phyloP scores from a whole-genome alignment of 2,329 filamentous ascomycete species.

The Cladophialophora psammophila region DNA sequence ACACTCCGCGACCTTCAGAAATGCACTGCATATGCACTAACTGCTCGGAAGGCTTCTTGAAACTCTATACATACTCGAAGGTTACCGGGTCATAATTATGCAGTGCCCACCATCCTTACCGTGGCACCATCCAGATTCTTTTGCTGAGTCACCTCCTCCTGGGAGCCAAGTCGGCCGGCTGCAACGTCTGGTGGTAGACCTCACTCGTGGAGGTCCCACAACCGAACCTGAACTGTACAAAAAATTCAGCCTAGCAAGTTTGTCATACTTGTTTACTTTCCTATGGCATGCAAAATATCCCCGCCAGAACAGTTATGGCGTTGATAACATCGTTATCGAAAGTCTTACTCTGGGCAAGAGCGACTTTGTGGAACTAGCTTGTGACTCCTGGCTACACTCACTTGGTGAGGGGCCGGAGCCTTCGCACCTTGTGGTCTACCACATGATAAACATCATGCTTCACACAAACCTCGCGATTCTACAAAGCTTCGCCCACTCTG shows the following conservation, averaged over 20 bases:
- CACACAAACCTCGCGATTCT: constrained; percentile 27
- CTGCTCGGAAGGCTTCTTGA: constrained; percentile 19
- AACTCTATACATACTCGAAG: constrained; percentile 30
- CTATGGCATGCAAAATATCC: constrained; percentile 24
- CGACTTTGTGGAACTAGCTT: constrained; percentile 24
- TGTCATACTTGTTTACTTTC: constrained; percentile 11
- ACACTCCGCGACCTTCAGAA: background rate
- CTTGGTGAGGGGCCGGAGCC: background rate
- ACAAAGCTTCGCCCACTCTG: constrained; percentile 29
- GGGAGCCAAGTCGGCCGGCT: constrained; percentile 6
- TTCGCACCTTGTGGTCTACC: constrained; percentile 21
- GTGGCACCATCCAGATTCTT: constrained; percentile 24
- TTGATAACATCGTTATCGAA: constrained; percentile 18
- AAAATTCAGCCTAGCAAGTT: constrained; percentile 12
- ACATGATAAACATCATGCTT: constrained; percentile 32
- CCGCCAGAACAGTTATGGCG: constrained; percentile 25
- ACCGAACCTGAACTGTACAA: background rate
- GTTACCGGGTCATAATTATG: constrained; percentile 29
- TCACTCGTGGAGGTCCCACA: background rate
- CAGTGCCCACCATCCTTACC: constrained; percentile 22
- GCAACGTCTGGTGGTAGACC: background rate
- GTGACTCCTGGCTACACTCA: constrained; percentile 24
- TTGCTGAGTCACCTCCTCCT: constrained; percentile 1
- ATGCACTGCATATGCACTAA: background rate
- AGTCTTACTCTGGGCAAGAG: constrained; percentile 19